A percentile compares a stretch with the other conserved stretches of the same genome.
Conservation (phyloP, 805 yeast genomes). For the Candida morakotiae region DNA sequence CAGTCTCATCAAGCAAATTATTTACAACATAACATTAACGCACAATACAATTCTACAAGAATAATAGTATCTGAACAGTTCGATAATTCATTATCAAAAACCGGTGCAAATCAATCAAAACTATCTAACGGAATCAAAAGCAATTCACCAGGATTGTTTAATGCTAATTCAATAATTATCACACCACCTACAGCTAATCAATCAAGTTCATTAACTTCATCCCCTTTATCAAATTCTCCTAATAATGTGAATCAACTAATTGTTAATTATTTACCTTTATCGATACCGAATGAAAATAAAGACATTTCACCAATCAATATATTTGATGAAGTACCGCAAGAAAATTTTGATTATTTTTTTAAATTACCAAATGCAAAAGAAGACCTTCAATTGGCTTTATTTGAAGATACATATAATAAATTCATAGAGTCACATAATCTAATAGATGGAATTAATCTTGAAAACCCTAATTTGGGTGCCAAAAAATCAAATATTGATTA, state of each 20-base stretch:
- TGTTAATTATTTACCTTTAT: slow-evolving; percentile 6
- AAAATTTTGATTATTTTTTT: slow-evolving; percentile 6
- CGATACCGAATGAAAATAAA: slow-evolving; percentile 8
- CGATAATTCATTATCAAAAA: too few species aligned
- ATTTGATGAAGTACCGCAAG: slow-evolving; percentile 8
- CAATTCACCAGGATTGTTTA: not conserved
- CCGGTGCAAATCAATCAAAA: too few species aligned
- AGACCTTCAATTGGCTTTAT: slow-evolving; percentile 9
- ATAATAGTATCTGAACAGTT: too few species aligned
- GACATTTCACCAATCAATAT: slow-evolving; percentile 7
- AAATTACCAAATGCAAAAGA: slow-evolving; percentile 7
- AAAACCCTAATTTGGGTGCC: too few species aligned
- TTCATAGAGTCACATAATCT: slow-evolving; percentile 3
- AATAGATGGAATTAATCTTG: not conserved
- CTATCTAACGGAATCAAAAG: too few species aligned
- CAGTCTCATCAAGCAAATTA: too few species aligned
- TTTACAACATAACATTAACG: too few species aligned
- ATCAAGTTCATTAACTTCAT: slow-evolving; percentile 3
- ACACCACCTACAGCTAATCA: slow-evolving; percentile 2
- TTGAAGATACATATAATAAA: slow-evolving; percentile 7
- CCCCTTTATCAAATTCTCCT: slow-evolving; percentile 8
- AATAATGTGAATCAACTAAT: slow-evolving; percentile 4
- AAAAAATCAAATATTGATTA: not conserved
- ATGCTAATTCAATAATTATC: not conserved
- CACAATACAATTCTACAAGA: too few species aligned